Evolutionary conservation across 2,329 filamentous ascomycete genomes (phyloP).

Genomic region (Cytospora piceae): DNA sequence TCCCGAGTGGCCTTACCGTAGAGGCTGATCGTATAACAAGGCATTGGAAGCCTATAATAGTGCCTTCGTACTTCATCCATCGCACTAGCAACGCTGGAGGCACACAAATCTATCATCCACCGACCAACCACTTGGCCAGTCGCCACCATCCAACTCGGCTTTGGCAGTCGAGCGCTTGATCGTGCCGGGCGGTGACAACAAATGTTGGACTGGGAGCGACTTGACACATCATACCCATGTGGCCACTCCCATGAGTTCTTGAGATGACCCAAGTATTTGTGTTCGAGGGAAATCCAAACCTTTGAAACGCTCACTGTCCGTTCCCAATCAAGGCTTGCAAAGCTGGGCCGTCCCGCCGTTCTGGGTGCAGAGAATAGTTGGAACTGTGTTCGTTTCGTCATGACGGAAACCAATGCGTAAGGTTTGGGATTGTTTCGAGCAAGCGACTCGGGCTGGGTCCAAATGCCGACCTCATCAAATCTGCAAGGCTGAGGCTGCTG

Average conservation of each 20-base stretch:
- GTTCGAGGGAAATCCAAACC: slow-evolving; percentile 2
- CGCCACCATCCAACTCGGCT: not conserved
- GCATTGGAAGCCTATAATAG: not conserved
- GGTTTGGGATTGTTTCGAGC: not conserved
- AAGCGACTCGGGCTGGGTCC: not conserved
- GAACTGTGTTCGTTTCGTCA: slow-evolving; percentile 27
- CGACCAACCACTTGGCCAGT: not conserved
- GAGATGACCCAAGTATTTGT: slow-evolving; percentile 20
- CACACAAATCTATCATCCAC: not conserved
- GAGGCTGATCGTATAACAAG: not conserved
- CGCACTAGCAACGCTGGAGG: not conserved
- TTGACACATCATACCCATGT: no score
- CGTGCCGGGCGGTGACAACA: not conserved
- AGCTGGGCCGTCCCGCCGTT: slow-evolving; percentile 10
- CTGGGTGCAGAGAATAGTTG: not conserved
- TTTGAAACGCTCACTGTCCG: slow-evolving; percentile 24
- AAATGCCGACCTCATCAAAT: slow-evolving; percentile 11
- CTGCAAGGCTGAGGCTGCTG: slow-evolving; percentile 27
- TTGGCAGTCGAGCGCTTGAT: not conserved
- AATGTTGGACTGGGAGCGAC: not conserved
- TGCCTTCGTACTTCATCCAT: not conserved
- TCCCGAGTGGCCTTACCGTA: not conserved
- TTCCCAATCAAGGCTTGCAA: slow-evolving; percentile 6
- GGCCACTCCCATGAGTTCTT: no score
- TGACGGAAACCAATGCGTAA: not conserved